Evolutionary conservation across 192 early-diverging fungal species (phyloP), one percentile per base, ranked within the genome.

Genomic region (Coemansia asiatica): DNA sequence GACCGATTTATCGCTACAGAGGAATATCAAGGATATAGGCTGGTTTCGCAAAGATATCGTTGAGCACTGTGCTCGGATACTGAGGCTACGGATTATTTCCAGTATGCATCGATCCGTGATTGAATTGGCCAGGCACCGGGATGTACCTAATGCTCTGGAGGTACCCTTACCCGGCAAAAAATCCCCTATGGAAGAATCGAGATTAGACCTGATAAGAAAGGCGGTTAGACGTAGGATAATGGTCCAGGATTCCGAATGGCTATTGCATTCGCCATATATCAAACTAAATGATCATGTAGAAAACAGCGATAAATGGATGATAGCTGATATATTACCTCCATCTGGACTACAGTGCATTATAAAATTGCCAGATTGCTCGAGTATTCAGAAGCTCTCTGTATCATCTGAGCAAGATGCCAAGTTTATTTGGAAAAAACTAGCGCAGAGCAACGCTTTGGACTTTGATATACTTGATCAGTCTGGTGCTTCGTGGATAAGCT

Each of bases 281-380:
- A 28, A n/a, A 1, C 61, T 80, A 2, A 23, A 9, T 2, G 50
- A 53, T 25, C 25, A 3, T 25, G 10, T 22, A n/a, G n/a, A n/a
- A 19, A 56, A 49, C 1, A n/a, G 26, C 28, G 19, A 26, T 4
- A 25, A 35, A 19, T 60, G 57, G 38, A 51, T 12, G 1, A 19
- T 66, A n/a, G 4, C 40, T 9, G 28, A 16, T 1, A 49, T 61
- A 1, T 63, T 80, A 21, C 77, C 77, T 0, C 31, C 72, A 5
- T 68, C 49, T 16, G 77, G 77, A 0, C 72, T 80, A 3, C 77
- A 80, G 8, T 80, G 72, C 38, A 69, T 80, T 23, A 47, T 80
- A 27, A 31, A 62, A 46, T 2, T 74, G 36, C 25, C 46, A 36
- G 0, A 2, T 1, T 0, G 6, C 4, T 23, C 13, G n/a, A 23